These are phyloP conservation scores for Cymbopogon citratus DNA, from an alignment of 176 grass and related monocot species.

Conservation along the genomic window DNA sequence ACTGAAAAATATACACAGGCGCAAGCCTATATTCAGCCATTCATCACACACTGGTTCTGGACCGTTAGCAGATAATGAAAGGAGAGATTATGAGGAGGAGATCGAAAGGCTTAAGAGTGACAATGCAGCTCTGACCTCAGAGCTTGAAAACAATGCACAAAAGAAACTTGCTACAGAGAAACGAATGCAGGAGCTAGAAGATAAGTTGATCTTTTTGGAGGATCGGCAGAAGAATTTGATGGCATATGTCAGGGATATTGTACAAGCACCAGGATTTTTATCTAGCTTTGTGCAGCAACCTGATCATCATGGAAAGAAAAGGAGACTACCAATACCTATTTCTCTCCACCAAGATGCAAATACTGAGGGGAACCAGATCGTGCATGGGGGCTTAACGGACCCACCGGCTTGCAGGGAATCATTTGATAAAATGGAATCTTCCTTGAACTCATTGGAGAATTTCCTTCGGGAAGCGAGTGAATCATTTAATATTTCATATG, in stretches of 20 bases:
- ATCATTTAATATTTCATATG: slow-evolving; percentile 61
- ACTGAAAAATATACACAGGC: slow-evolving; percentile 78
- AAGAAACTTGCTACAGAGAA: slow-evolving; percentile 59
- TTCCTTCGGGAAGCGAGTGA: slow-evolving; percentile 64
- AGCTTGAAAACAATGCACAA: slow-evolving; percentile 60
- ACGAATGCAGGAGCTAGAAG: slow-evolving; percentile 80
- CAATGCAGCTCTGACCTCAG: slow-evolving; percentile 41
- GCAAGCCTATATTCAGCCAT: slow-evolving; percentile 92
- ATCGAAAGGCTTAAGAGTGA: slow-evolving; percentile 68
- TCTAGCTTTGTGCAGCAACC: slow-evolving; percentile 46
- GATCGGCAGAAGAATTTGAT: slow-evolving; percentile 53
- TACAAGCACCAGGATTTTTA: slow-evolving; percentile 50
- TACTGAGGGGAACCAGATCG: slow-evolving; percentile 32
- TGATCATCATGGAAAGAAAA: slow-evolving; percentile 67
- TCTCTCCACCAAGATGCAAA: slow-evolving; percentile 46
- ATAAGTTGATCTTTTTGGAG: slow-evolving; percentile 59
- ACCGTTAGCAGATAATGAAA: slow-evolving; percentile 55
- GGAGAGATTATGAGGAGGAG: slow-evolving; percentile 63
- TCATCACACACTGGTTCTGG: slow-evolving; percentile 42
- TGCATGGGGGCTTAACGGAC: slow-evolving; percentile 17
- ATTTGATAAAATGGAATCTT: slow-evolving; percentile 87
- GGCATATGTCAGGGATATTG: slow-evolving; percentile 47
- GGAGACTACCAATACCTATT: slow-evolving; percentile 41
- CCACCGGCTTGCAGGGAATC: slow-evolving; percentile 51
- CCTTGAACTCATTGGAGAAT: slow-evolving; percentile 80